Percentiles rank a stretch among this genome's conserved stretches.
Conservation (phyloP, 768 basidiomycete species). For the Leccinum imitatum region DNA sequence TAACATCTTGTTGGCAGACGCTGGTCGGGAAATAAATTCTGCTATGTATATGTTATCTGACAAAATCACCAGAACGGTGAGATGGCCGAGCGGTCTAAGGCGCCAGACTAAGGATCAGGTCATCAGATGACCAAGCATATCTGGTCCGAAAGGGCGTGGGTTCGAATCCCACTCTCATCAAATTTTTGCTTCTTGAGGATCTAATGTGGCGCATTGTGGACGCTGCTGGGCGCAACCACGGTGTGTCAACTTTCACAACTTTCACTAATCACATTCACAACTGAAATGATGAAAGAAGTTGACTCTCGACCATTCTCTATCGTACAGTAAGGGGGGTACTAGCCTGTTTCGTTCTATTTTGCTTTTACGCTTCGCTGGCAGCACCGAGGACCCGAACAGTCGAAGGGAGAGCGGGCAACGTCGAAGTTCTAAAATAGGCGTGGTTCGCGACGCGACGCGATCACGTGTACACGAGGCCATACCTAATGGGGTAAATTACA, state of each 20-base stretch:
- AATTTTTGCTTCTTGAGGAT: background rate
- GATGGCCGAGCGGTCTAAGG: conserved; percentile 65
- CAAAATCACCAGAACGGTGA: conserved; percentile 16
- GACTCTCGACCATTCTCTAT: no score
- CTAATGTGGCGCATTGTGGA: background rate
- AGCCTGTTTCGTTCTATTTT: background rate
- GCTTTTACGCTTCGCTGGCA: background rate
- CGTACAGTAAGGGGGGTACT: no score
- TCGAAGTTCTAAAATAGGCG: conserved; percentile 1
- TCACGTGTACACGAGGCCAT: conserved; percentile 24
- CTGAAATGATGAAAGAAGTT: background rate
- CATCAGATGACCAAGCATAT: conserved; percentile 30
- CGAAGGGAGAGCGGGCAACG: background rate
- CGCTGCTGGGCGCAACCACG: background rate
- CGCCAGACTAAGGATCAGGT: conserved; percentile 55
- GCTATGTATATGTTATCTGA: background rate
- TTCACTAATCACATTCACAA: background rate
- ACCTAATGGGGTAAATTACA: conserved; percentile 17
- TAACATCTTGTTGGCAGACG: no score
- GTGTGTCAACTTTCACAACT: background rate
- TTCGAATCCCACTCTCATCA: conserved; percentile 42
- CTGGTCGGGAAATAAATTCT: background rate
- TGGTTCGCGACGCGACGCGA: conserved; percentile 24
- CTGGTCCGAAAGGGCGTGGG: conserved; percentile 43
- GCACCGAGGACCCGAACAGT: conserved; percentile 7